These are phyloP conservation scores for Tetrahymena borealis DNA, from an alignment of 73 alveolate species.

Conservation along the genomic window DNA sequence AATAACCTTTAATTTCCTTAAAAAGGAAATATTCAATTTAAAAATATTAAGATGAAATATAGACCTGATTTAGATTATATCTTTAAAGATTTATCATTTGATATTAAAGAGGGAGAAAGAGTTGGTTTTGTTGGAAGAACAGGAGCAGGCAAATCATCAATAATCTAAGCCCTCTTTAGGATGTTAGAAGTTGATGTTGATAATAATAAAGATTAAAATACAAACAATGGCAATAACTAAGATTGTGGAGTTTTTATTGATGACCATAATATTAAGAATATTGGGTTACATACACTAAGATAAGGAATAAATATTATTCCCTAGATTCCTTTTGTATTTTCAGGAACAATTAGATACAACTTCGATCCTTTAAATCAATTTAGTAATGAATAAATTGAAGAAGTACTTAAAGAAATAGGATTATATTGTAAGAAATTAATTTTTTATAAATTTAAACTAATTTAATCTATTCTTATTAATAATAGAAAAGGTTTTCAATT, in stretches of 20 bases:
- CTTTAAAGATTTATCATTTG: slow-evolving; percentile 67
- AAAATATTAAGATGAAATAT: slow-evolving; percentile 68
- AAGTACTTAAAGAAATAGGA: not conserved
- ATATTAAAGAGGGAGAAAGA: slow-evolving; percentile 68
- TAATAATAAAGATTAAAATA: not conserved
- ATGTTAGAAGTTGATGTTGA: slow-evolving; percentile 56
- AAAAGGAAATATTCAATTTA: slow-evolving; percentile 58
- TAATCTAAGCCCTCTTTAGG: slow-evolving; percentile 69
- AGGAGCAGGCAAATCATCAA: slow-evolving; percentile 75
- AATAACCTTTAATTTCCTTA: too few relatives aligned
- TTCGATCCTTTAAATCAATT: not conserved
- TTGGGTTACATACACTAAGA: not conserved
- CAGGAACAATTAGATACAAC: not conserved
- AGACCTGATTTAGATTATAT: slow-evolving; percentile 78
- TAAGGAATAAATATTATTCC: not conserved
- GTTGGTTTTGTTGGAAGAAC: slow-evolving; percentile 98
- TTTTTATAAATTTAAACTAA: too few relatives aligned
- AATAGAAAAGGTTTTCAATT: not conserved
- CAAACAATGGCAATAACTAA: not conserved
- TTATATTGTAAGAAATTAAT: not conserved
- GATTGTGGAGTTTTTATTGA: not conserved
- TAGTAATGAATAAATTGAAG: not conserved
- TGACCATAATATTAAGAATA: not conserved
- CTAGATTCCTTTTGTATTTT: not conserved
- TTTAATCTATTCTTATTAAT: not conserved